Evolutionary conservation across 1,139 yeast genomes (phyloP), one percentile per base, ranked within the genome.

Genomic region (Suhomyces bolitotheri): DNA sequence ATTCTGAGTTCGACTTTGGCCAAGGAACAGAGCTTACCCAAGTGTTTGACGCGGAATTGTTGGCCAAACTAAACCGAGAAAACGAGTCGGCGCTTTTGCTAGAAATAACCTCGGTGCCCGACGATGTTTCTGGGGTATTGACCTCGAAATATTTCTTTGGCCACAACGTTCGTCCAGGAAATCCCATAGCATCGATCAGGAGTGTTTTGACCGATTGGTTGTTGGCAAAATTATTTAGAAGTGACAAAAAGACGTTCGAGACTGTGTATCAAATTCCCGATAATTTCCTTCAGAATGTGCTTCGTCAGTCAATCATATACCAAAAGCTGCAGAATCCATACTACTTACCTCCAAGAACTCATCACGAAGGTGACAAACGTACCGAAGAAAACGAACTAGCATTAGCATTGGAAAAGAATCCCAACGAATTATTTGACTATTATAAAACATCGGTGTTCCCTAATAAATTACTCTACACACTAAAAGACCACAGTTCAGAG

Each of bases 401-500:
- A 6, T 39, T 42, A 30, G 33, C 42, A 4, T 33, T 46, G 16
- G 44, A 35, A 3, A 41, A 42, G 10, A 34, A 35, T 7, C 34
- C 37, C 7, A 13, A 25, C 8, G 31, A 30, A 8, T 20, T 39
- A 14, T 33, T 36, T 16, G 41, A 39, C 5, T 35, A 40, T 34
- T 47, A 39, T 25, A 47, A 41, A 24, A 28, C 34, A 4, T 44
- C 40, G 12, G 22, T 34, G 22, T 77, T 83, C 45, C 92, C 92
- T 1, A 61, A 62, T 19, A 59, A 62, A 12, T 56, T 60, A 11
- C 48, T 66, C 12, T 60, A 57, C 34, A 61, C 66, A 1, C 54
- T 88, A 15, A 53, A 62, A 2, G 66, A 70, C 34, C 94, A 86
- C 52, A 61, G 66, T 0, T 80, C 83, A 48, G 96, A 90, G 55